Evolutionary conservation across 331 rosid species (phyloP).

Genomic region (Acacia pycnantha): DNA sequence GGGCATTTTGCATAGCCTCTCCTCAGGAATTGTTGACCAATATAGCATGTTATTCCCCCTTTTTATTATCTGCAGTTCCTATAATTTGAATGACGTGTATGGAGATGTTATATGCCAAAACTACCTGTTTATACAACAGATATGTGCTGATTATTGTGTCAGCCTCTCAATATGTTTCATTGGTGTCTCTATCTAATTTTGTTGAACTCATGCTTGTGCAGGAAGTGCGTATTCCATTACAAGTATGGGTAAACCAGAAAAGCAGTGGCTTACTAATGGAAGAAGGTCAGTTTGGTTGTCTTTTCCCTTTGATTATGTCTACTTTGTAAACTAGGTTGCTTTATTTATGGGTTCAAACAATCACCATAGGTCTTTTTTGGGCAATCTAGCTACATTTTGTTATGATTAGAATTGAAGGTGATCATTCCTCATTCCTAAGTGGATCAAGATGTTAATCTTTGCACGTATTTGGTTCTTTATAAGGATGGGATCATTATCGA

Average conservation of each 20-base stretch:
- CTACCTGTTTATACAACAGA: neutral
- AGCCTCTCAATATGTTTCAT: neutral
- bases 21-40: neutral
- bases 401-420: neutral
- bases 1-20: neutral
- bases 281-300: conserved; percentile 43
- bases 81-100: neutral
- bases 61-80: neutral
- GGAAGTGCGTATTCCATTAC: conserved; percentile 93
- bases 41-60: neutral
- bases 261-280: conserved; percentile 63
- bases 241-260: conserved; percentile 90
- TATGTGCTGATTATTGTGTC: conserved; percentile 15
- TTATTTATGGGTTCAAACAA: neutral
- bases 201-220: conserved; percentile 40
- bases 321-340: neutral
- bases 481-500: neutral
- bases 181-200: conserved; percentile 12
- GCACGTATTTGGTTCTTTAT: neutral
- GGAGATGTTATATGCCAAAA: neutral
- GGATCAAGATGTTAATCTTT: neutral
- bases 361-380: neutral
- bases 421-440: neutral
- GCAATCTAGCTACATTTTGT: neutral
- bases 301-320: neutral